These are phyloP conservation scores for Yamadazyma takamatsuzukensis DNA, from an alignment of 805 yeast genomes.

Conservation along the genomic window DNA sequence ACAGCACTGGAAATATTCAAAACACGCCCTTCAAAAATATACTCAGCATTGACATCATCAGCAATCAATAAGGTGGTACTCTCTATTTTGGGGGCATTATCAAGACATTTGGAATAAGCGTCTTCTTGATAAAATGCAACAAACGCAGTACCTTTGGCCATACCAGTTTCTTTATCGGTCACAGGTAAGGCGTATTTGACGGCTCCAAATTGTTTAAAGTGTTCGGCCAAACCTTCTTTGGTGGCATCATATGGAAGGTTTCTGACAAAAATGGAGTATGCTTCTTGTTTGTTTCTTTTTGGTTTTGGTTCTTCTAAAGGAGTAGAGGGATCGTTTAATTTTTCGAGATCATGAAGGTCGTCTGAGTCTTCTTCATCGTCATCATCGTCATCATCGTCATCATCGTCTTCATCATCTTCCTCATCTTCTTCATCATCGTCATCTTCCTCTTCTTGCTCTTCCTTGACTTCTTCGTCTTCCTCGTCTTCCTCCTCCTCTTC, in stretches of 20 bases:
- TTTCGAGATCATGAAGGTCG: slow-evolving; percentile 7
- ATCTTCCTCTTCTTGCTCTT: slow-evolving; percentile 37
- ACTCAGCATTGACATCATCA: slow-evolving; percentile 86
- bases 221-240: slow-evolving; percentile 69
- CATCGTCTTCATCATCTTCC: slow-evolving; percentile 35
- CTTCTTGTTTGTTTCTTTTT: slow-evolving; percentile 57
- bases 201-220: slow-evolving; percentile 79
- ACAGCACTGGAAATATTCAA: slow-evolving; percentile 82
- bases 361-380: slow-evolving; percentile 32
- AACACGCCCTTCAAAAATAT: slow-evolving; percentile 91
- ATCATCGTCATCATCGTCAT: slow-evolving; percentile 19
- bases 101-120: slow-evolving; percentile 64
- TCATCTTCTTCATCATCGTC: slow-evolving; percentile 34
- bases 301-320: slow-evolving; percentile 14
- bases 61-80: slow-evolving; percentile 71
- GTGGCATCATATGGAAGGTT: slow-evolving; percentile 95
- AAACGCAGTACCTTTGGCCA: slow-evolving; percentile 93
- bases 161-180: slow-evolving; percentile 75
- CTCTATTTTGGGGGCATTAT: slow-evolving; percentile 70
- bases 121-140: slow-evolving; percentile 72
- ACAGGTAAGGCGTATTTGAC: slow-evolving; percentile 94
- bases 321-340: slow-evolving; percentile 9
- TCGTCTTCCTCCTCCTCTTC: slow-evolving; percentile 35
- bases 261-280: slow-evolving; percentile 77
- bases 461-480: slow-evolving; percentile 36